Percentiles rank a stretch among this genome's conserved stretches.
phyloP scores from a whole-genome alignment of 768 basidiomycete genomes.

The Glaciozyma antarctica region DNA sequence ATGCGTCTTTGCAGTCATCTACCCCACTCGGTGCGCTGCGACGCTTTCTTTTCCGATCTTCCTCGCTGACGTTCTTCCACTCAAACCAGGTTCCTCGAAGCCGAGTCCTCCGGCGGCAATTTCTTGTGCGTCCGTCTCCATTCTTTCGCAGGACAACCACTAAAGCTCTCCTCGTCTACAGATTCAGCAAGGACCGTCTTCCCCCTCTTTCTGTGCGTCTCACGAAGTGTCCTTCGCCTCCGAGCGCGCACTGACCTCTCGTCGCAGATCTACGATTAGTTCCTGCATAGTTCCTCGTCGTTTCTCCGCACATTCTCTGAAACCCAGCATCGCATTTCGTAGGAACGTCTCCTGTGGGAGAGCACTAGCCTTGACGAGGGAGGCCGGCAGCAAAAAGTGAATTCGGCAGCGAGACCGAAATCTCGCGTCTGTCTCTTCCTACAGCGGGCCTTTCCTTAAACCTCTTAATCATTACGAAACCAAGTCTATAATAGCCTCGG shows the following conservation, averaged over 20 bases:
- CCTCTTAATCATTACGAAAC: no score
- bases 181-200: constrained; percentile 5
- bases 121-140: constrained; percentile 48
- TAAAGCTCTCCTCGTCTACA: not conserved
- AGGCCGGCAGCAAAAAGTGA: no score
- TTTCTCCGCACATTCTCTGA: not conserved
- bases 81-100: constrained; percentile 71
- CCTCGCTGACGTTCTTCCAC: not conserved
- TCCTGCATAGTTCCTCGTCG: not conserved
- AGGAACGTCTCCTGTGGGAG: no score
- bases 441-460: no score
- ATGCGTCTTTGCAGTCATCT: constrained; percentile 13
- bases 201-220: not conserved
- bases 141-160: not conserved
- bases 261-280: constrained; percentile 1
- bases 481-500: no score
- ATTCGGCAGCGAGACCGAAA: no score
- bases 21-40: constrained; percentile 6
- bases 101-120: constrained; percentile 84
- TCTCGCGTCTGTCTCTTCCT: no score
- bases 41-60: not conserved
- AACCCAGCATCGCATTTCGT: no score
- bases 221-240: not conserved
- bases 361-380: no score
- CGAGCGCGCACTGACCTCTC: not conserved